Evolutionary conservation across 1,284 basidiomycete genomes (phyloP).

Genomic region (Macrocystidia cucumis): DNA sequence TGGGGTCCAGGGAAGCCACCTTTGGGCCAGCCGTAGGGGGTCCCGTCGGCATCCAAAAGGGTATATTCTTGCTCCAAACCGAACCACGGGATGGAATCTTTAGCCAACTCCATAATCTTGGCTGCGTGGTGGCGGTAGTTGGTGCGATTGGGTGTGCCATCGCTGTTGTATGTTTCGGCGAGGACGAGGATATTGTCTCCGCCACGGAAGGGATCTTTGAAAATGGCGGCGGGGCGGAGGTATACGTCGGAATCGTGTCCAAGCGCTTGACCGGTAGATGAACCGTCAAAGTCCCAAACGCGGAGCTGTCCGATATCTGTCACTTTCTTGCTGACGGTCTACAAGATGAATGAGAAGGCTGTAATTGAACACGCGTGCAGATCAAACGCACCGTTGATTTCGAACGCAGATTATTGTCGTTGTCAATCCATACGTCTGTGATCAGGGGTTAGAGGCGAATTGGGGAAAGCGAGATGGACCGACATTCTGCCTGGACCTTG

Average conservation of each 20-base stretch:
- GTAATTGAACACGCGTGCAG: constrained; percentile 4
- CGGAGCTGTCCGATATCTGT: constrained; percentile 85
- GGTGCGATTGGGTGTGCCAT: constrained; percentile 96
- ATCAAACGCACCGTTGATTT: constrained; percentile 75
- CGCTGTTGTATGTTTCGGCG: constrained; percentile 97
- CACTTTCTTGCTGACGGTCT: constrained; percentile 81
- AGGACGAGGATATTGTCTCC: constrained; percentile 97
- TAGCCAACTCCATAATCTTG: constrained; percentile 90
- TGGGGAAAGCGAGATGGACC: constrained; percentile 18
- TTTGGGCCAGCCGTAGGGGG: constrained; percentile 95
- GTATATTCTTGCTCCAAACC: constrained; percentile 99
- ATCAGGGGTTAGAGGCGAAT: constrained; percentile 14
- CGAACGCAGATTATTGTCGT: constrained; percentile 85
- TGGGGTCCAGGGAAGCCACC: constrained; percentile 99
- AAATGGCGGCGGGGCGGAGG: constrained; percentile 95
- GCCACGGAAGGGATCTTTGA: constrained; percentile 99
- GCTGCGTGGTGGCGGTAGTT: constrained; percentile 90
- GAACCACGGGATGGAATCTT: constrained; percentile 88
- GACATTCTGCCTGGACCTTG: constrained; percentile 91
- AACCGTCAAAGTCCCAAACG: constrained; percentile 99
- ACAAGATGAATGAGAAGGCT: constrained; percentile 9
- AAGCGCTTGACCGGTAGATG: constrained; percentile 94
- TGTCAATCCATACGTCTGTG: constrained; percentile 93
- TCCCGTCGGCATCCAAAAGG: constrained; percentile 89
- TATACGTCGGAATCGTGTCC: constrained; percentile 96